These are phyloP conservation scores for Rhynchospora tenuis DNA, from an alignment of 176 grass and related monocot species.

Conservation along the genomic window DNA sequence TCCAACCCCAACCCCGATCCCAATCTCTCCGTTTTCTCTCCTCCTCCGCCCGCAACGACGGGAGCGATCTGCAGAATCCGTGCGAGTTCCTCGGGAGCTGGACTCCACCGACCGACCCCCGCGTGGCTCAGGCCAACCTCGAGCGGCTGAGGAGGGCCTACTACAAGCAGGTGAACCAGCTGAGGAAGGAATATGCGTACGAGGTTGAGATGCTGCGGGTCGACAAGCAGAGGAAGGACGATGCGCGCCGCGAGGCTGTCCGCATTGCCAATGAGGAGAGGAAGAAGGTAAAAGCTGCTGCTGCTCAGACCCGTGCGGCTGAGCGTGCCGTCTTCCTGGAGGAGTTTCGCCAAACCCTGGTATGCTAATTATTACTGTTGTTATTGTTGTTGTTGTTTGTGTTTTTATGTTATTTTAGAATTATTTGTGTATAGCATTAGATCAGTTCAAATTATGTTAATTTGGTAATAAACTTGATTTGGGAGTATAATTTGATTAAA, in stretches of 20 bases:
- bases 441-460: background rate
- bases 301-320: conserved; percentile 61
- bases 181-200: conserved; percentile 59
- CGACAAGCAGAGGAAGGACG: conserved; percentile 71
- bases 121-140: conserved; percentile 44
- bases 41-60: conserved; percentile 36
- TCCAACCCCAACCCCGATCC: background rate
- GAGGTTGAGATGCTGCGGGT: conserved; percentile 64
- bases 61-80: conserved; percentile 37
- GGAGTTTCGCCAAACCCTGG: conserved; percentile 68
- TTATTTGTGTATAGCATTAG: background rate
- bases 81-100: conserved; percentile 70
- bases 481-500: background rate
- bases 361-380: conserved; percentile 6
- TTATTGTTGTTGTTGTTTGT: background rate
- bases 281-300: conserved; percentile 65
- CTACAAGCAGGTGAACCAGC: conserved; percentile 49
- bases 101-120: conserved; percentile 42
- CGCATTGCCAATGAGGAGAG: conserved; percentile 70
- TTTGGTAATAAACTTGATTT: background rate
- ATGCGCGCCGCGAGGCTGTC: conserved; percentile 57
- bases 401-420: background rate
- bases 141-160: conserved; percentile 66
- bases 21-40: conserved; percentile 17
- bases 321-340: conserved; percentile 62